A percentile compares a stretch with the other conserved stretches of the same genome.
Evolutionary conservation across 2,329 filamentous ascomycete species (phyloP).

Genomic region (Teratosphaeria zuluensis): DNA sequence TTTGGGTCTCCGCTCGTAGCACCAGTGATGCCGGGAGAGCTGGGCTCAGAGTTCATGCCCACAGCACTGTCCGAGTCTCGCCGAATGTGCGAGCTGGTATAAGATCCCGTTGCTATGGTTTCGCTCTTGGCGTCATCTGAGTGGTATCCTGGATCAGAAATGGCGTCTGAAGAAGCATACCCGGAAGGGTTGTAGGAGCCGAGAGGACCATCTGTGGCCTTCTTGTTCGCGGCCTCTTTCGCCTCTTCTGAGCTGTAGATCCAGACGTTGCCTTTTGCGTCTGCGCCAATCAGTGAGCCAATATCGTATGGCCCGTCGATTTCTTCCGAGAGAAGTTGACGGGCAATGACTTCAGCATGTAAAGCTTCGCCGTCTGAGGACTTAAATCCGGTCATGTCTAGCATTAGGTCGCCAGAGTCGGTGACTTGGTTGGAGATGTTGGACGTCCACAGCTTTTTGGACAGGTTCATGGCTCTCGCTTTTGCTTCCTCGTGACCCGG

Average conservation of each 20-base stretch:
- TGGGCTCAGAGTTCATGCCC: slow-evolving; percentile 51
- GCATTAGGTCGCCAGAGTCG: slow-evolving; percentile 85
- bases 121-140: slow-evolving; percentile 68
- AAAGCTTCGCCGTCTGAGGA: slow-evolving; percentile 86
- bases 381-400: slow-evolving; percentile 97
- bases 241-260: slow-evolving; percentile 98
- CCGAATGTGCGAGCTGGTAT: slow-evolving; percentile 45
- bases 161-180: slow-evolving; percentile 62
- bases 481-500: slow-evolving; percentile 48
- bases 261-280: slow-evolving; percentile 96
- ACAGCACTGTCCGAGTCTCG: slow-evolving; percentile 63
- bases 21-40: slow-evolving; percentile 28
- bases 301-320: slow-evolving; percentile 94
- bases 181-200: slow-evolving; percentile 42
- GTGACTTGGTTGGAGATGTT: slow-evolving; percentile 94
- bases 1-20: slow-evolving; percentile 54
- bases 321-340: slow-evolving; percentile 86
- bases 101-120: slow-evolving; percentile 11
- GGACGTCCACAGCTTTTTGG: slow-evolving; percentile 74
- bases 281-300: slow-evolving; percentile 85
- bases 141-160: slow-evolving; percentile 90
- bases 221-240: slow-evolving; percentile 74
- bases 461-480: slow-evolving; percentile 72
- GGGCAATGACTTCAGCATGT: slow-evolving; percentile 82
- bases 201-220: slow-evolving; percentile 33